Base-by-base conservation (phyloP, 2,329 filamentous ascomycete species). In the Monilinia fructicola region DNA sequence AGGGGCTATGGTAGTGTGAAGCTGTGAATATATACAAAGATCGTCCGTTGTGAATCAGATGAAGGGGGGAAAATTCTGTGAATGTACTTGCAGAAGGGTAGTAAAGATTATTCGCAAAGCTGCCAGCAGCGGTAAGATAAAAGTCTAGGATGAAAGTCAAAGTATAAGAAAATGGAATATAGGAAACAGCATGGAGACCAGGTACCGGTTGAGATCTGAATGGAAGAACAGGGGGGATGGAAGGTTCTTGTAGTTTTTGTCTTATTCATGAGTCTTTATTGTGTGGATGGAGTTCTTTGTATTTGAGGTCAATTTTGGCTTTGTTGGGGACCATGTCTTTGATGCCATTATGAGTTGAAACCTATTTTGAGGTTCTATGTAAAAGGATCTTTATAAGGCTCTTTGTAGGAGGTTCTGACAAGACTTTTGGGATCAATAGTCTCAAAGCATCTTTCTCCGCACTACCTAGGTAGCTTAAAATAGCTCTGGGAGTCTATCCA, bases 61-160 rank as follows among this genome's bases (percentile, higher is more conserved):
- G 21, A 35, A 35, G 52, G 40, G 26, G 38, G 23, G 12, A 14
- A 26, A 38, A 38, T 60, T 50, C 58, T 50, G 38, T 50, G 31
- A 26, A 4, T 50, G n/a, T 50, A 14, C 50, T 61, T 14, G 44
- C 54, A 61, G 48, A 59, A 53, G 63, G 66, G 53, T 55, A 38
- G 23, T 23, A 28, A 58, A 64, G 60, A 66, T 44, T 65, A 55
- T 70, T 68, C 65, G 64, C 69, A 69, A 40, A 68, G 71, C 69
- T 72, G 71, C 71, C 71, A 70, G 71, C 71, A 73, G 71, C 70
- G 63, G 64, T 55, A 65, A 55, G 62, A 69, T 65, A 53, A n/a
- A 54, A 48, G 58, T 62, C 52, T 64, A n/a, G 40, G 35, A 50
- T 31, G 31, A 62, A 50, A 54, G 18, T 46, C 16, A 60, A 52